Evolutionary conservation across 1,284 basidiomycete species (phyloP).

Genomic region (Irpex rosettiformis): DNA sequence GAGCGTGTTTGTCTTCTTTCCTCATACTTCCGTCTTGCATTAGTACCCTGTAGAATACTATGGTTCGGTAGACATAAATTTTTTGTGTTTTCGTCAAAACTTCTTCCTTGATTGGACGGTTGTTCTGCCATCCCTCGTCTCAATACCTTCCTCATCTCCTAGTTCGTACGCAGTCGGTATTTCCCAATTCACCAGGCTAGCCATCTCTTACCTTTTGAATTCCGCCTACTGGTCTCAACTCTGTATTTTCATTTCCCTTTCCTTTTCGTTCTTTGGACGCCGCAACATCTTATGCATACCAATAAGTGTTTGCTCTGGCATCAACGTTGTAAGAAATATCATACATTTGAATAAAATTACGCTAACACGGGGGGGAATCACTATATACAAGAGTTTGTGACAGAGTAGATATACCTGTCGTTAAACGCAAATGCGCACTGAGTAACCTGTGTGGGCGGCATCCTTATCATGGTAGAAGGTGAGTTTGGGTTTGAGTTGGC

Average conservation of each 20-base stretch:
- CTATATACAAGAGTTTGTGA: not conserved
- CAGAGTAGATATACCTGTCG: not conserved
- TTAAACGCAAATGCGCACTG: no score
- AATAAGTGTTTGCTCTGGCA: not conserved
- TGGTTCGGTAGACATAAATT: not conserved
- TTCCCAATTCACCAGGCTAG: no score
- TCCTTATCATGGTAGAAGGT: no score
- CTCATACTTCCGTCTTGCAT: not conserved
- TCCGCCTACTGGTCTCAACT: no score
- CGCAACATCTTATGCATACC: not conserved
- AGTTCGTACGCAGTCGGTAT: no score
- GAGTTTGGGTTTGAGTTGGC: no score
- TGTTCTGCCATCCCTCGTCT: not conserved
- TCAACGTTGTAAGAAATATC: not conserved
- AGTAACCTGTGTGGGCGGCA: no score
- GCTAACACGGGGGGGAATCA: no score
- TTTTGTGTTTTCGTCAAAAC: not conserved
- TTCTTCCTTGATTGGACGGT: not conserved
- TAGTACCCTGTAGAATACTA: not conserved
- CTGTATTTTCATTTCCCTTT: no score
- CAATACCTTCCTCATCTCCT: no score
- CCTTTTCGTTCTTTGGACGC: not conserved
- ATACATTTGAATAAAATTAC: no score
- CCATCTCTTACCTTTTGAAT: no score
- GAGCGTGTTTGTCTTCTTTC: not conserved